Base-by-base conservation (phyloP, 441 rosid genomes). In the Melianthus villosus region DNA sequence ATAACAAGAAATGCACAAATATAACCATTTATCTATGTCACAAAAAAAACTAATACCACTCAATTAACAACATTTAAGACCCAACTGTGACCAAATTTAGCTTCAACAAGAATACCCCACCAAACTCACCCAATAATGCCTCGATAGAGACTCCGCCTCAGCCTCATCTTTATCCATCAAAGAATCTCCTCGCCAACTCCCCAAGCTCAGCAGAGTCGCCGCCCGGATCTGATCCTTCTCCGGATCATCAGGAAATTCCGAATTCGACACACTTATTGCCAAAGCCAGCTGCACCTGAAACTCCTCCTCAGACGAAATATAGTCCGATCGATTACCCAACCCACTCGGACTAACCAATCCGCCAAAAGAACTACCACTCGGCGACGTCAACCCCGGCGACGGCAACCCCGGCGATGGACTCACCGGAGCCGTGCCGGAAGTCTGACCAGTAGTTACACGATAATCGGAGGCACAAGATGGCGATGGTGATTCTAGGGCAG, bases 221-320 rank as follows among this genome's bases (percentile, higher is more conserved):
- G 79, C 79, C 8, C 83, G 79, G 74, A 86, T 86, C 94, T 73
- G 85, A 63, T 87, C 77, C 58, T 67, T 78, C 73, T 76, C 84
- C 22, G 71, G 65, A 59, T 75, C 93, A 25, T 72, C 70, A 5
- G 65, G 53, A 15, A 55, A 57, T 20, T 68, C 84, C 34, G 96
- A 79, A 63, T 75, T 75, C 22, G 96, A 86, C 19, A 67, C 93
- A 52, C 97, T 87, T 45, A 87, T 77, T 45, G 97, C 97, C 53
- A 87, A 60, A 33, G 97, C 97, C 43, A 87, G 48, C 73, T 83
- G 93, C 39, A 87, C 63, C 74, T 87, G 95, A 28, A 73, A 87
- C 44, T 87, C 97, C 68, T 87, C 97, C 72, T 87, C 97, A 3
- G 86, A 70, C 0, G 76, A 53, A 16, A 79, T 77, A 56, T 67